Base-by-base conservation (phyloP, 441 rosid genomes). In the Erysimum cheiri region DNA sequence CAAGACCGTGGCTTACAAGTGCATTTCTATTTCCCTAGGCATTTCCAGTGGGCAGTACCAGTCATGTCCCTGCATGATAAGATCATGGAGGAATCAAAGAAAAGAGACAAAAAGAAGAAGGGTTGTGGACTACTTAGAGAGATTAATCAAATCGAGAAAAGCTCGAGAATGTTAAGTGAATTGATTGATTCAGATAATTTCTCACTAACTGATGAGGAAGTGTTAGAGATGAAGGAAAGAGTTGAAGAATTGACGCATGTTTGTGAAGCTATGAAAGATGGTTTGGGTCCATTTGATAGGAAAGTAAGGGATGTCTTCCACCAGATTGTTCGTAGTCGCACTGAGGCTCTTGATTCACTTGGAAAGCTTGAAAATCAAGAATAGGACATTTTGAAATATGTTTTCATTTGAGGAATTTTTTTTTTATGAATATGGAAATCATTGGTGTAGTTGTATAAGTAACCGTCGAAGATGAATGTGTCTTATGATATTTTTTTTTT, bases 1-100 rank as follows among this genome's bases (percentile, higher is more conserved):
- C 96, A 89, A 77, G 95, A 93, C 72, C 91, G 97, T 29, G 92
- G 96, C 14, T 64, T 93, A 82, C 95, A 93, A 71, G 86, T 87
- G 3, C 87, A 88, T 72, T 88, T 93, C 71, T 77, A 80, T 5
- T 71, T 88, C 48, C 91, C 97, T 0, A 85, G 90, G 71, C 90
- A 88, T 64, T 82, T 83, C 62, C 26, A 73, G 0, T 93, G 97
- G 98, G 88, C 88, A 3, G 86, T 83, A 4, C 78, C 92, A 2
- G 43, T 93, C 22, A 60, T 80, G 73, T 71, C 77, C 1, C 37
- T 93, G 57, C 88, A 88, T 66, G 97, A 93, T 71, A 82, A 70
- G 72, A 80, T 93, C 24, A n/a, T 81, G 73, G 97, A 89, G 39
- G 97, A 91, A 76, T 87, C 92, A 0, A 89, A 85, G 78, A 91